Evolutionary conservation across 2,329 filamentous ascomycete genomes (phyloP).

Genomic region (Fonsecaea erecta): DNA sequence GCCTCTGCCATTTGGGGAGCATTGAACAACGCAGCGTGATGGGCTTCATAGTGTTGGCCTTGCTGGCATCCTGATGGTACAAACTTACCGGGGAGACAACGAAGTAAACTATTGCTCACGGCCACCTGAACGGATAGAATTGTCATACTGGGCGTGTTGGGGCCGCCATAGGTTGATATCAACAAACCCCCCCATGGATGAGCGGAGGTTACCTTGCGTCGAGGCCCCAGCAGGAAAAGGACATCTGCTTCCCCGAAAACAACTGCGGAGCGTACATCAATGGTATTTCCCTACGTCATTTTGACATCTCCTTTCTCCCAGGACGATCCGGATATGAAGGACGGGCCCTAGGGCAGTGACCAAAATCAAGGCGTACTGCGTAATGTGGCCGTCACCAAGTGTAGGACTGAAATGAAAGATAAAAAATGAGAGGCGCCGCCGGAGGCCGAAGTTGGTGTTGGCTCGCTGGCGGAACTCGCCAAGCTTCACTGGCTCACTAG

Average conservation of each 20-base stretch:
- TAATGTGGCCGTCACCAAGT: neutral
- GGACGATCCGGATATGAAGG: neutral
- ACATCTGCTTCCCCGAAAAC: neutral
- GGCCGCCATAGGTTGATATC: constrained; percentile 6
- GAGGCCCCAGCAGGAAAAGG: constrained; percentile 2
- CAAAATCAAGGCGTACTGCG: neutral
- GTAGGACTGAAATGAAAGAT: neutral
- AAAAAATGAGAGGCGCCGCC: neutral
- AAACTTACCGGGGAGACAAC: neutral
- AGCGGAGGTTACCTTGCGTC: neutral
- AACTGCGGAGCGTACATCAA: neutral
- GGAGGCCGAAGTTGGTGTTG: neutral
- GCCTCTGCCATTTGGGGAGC: constrained; percentile 19
- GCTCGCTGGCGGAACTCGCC: neutral
- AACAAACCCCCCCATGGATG: neutral
- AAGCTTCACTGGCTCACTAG: neutral
- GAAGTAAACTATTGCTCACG: constrained; percentile 2
- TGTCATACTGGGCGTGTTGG: constrained; percentile 2
- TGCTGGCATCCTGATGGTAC: neutral
- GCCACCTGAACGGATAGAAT: neutral
- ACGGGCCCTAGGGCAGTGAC: neutral
- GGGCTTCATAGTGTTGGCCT: constrained; percentile 1
- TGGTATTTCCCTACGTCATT: constrained; percentile 15
- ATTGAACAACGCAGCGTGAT: constrained; percentile 1
- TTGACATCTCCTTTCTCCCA: constrained; percentile 3